Evolutionary conservation across 306 rosid genomes (phyloP).

Genomic region (Begonia loranthoides): DNA sequence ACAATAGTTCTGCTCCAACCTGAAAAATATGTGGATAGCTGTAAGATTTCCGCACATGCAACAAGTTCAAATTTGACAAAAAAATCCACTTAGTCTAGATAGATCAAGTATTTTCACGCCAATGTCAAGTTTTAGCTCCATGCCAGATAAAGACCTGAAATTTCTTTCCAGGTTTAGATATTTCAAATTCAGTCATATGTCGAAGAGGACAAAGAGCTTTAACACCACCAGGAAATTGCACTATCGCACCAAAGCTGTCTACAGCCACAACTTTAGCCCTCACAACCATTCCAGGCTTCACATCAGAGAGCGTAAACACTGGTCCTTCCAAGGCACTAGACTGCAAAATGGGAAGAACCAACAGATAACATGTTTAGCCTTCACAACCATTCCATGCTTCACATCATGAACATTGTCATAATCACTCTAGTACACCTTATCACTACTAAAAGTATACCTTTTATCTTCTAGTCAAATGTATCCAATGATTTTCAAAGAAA

Average conservation of each 20-base stretch:
- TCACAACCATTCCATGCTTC: too few relatives aligned
- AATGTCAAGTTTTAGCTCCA: too few relatives aligned
- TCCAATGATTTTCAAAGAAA: too few relatives aligned
- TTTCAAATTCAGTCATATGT: slow-evolving; percentile 95
- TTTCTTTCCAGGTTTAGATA: slow-evolving; percentile 77
- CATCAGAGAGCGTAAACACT: slow-evolving; percentile 86
- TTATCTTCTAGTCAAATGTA: too few relatives aligned
- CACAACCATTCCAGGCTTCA: slow-evolving; percentile 83
- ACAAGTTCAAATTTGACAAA: too few relatives aligned
- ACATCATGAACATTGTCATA: too few relatives aligned
- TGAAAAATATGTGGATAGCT: slow-evolving; percentile 5
- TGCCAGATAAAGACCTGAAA: slow-evolving; percentile 38
- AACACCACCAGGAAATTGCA: slow-evolving; percentile 92
- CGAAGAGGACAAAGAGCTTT: slow-evolving; percentile 90
- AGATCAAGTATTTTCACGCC: too few relatives aligned
- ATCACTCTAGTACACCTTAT: too few relatives aligned
- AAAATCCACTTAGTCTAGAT: too few relatives aligned
- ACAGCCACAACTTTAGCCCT: slow-evolving; percentile 70
- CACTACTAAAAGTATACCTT: too few relatives aligned
- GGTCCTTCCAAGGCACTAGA: slow-evolving; percentile 79
- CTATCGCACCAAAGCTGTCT: slow-evolving; percentile 81
- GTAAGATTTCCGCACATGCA: not conserved
- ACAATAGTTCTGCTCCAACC: slow-evolving; percentile 82
- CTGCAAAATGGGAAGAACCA: slow-evolving; percentile 24
- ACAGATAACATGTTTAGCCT: not conserved